Base-by-base conservation (phyloP, 2,329 filamentous ascomycete species). In the Curvularia lunata region DNA sequence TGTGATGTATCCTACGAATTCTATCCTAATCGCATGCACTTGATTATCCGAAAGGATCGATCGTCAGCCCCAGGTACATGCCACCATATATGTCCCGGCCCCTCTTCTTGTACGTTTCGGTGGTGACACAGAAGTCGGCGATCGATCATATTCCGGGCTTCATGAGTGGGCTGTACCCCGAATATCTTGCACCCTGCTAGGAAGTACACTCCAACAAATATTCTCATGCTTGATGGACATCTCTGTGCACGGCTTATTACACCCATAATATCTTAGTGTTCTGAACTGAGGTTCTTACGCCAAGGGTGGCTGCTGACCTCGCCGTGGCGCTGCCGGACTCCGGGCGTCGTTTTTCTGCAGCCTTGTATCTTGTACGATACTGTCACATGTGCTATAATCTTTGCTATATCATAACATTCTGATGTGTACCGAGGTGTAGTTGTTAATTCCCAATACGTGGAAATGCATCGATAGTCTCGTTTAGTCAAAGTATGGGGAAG, bases 401-500 rank as follows among this genome's bases (percentile, higher is more conserved):
- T 30, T 19, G 43, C 28, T 47, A 6, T 30, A 23, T 12, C 6
- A 16, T 16, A 28, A 13, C 5, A 13, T 6, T 30, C n/a, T 3
- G 18, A 19, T 27, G 18, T 27, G 5, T 49, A 49, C 47, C 47
- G 47, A 49, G 47, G 47, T 7, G n/a, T 40, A 28, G 8, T 38
- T 25, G 2, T 49, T 49, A n/a, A 49, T 40, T 40, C 13, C 16
- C 25, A 40, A 40, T 49, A 27, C 16, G 38, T 28, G 23, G 19
- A 18, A 18, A 27, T 25, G 10, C 23, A 40, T 40, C 9, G 40
- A 34, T 19, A 5, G 49, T 42, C 23, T 51, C 12, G 27, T 42
- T 27, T 25, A 28, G 48, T 42, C 27, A 51, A 32, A 41, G 27
- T 41, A 42, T 59, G 53, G 56, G 40, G 52, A 56, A 48, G 19